These are phyloP conservation scores for Trypanosoma lewisi DNA, from an alignment of 208 protist species.

Conservation along the genomic window DNA sequence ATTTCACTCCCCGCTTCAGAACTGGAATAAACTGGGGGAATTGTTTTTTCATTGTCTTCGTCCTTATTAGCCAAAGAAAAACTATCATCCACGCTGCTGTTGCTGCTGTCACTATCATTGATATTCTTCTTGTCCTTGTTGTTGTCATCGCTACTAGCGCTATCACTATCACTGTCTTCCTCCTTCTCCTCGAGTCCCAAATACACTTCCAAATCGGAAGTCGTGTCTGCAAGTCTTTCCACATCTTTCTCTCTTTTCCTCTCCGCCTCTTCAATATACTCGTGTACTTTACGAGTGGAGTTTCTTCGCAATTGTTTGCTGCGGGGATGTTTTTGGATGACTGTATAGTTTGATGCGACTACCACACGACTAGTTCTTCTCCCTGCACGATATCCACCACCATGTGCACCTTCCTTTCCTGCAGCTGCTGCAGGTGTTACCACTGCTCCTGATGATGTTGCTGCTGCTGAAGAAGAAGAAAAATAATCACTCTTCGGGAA, in stretches of 20 bases:
- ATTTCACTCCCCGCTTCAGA: background rate
- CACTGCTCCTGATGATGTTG: background rate
- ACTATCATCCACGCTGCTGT: background rate
- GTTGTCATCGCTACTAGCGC: background rate
- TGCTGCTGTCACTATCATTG: background rate
- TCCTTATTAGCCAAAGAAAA: background rate
- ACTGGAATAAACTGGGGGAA: background rate
- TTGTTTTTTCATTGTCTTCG: background rate
- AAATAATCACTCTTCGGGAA: background rate
- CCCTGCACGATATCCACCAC: conserved; percentile 2
- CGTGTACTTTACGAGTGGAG: background rate
- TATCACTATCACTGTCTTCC: conserved; percentile 2
- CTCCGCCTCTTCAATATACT: background rate
- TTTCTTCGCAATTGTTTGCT: background rate
- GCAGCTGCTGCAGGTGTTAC: background rate
- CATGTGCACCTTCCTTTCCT: background rate
- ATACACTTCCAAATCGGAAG: conserved; percentile 29
- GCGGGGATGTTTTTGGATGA: conserved; percentile 12
- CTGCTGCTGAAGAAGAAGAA: too few relatives aligned
- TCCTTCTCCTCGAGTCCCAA: conserved; percentile 26
- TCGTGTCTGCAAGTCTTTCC: conserved; percentile 23
- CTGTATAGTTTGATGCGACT: conserved; percentile 9
- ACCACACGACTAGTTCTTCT: background rate
- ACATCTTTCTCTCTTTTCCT: background rate
- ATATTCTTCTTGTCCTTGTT: too few relatives aligned